Conservation (phyloP, 805 yeast species). For the Candida qinlingensis region DNA sequence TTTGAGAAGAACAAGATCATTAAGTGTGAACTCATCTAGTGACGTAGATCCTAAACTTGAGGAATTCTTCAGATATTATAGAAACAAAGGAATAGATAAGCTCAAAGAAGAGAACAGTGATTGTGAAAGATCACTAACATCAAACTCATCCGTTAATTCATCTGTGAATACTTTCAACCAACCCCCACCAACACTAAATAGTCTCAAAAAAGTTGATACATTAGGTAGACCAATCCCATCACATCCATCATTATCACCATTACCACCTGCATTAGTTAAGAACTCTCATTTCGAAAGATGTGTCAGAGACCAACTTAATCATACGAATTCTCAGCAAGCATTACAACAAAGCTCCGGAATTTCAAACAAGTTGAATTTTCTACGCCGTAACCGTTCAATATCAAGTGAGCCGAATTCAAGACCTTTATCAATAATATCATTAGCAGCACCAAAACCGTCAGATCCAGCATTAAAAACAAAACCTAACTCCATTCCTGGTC, state of each 20-base stretch:
- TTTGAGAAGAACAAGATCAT: constrained; percentile 13
- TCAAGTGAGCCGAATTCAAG: not conserved
- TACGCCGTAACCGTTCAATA: constrained; percentile 9
- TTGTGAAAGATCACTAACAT: too few species aligned
- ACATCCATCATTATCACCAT: constrained; percentile 41
- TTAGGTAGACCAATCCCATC: constrained; percentile 45
- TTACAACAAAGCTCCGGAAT: constrained; percentile 7
- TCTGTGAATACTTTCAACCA: not conserved
- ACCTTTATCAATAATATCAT: constrained; percentile 4
- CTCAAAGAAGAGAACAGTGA: not conserved
- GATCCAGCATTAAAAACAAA: not conserved
- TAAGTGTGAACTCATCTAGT: constrained; percentile 6
- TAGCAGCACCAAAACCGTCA: not conserved
- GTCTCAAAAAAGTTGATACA: constrained; percentile 26
- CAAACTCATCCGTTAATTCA: too few species aligned
- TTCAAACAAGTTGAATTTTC: constrained; percentile 9
- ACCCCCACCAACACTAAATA: constrained; percentile 1
- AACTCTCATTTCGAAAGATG: constrained; percentile 5
- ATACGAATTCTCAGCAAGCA: not conserved
- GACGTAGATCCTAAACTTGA: constrained; percentile 41
- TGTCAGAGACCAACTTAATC: constrained; percentile 1
- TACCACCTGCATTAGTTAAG: constrained; percentile 43
- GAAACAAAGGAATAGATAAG: constrained; percentile 21
- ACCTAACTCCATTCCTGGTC: constrained; percentile 31
- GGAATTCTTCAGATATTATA: constrained; percentile 39